Percentiles rank a stretch among this genome's conserved stretches.
Conservation (phyloP, 2,329 filamentous ascomycete genomes). For the Cytospora leucostoma region DNA sequence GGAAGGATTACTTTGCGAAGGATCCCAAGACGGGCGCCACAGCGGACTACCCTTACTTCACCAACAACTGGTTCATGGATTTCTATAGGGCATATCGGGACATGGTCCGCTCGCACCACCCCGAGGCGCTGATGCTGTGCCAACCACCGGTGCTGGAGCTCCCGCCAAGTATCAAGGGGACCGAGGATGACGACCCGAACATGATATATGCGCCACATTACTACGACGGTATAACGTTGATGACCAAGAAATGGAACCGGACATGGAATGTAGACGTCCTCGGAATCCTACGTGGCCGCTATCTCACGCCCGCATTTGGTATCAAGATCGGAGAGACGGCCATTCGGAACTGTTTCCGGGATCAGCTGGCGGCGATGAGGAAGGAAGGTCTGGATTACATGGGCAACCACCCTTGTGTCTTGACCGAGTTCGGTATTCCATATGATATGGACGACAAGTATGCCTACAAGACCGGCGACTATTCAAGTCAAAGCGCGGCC, state of each 20-base stretch:
- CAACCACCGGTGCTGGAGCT: slow-evolving; percentile 92
- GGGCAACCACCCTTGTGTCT: slow-evolving; percentile 83
- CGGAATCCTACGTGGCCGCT: slow-evolving; percentile 84
- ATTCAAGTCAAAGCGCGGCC: slow-evolving; percentile 85
- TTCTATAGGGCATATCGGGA: slow-evolving; percentile 77
- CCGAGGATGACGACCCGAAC: slow-evolving; percentile 81
- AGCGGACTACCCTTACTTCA: slow-evolving; percentile 83
- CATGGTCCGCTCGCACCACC: slow-evolving; percentile 73
- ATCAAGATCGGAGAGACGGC: slow-evolving; percentile 91
- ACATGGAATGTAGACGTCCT: slow-evolving; percentile 97
- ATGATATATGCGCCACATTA: slow-evolving; percentile 95
- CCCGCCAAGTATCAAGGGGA: slow-evolving; percentile 84
- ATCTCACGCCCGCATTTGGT: slow-evolving; percentile 85
- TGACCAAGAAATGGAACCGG: slow-evolving; percentile 99
- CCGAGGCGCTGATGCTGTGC: slow-evolving; percentile 82
- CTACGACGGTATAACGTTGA: slow-evolving; percentile 93
- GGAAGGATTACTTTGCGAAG: slow-evolving; percentile 85
- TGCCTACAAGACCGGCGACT: slow-evolving; percentile 94
- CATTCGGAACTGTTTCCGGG: slow-evolving; percentile 88
- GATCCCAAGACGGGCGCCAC: slow-evolving; percentile 72
- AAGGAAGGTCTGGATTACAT: slow-evolving; percentile 87
- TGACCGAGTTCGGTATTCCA: slow-evolving; percentile 95
- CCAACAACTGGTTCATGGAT: slow-evolving; percentile 87
- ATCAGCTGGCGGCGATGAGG: slow-evolving; percentile 80
- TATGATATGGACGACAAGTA: slow-evolving; percentile 98